Base-by-base conservation (phyloP, 2,329 filamentous ascomycete genomes). In the Pseudomassariella vexata region DNA sequence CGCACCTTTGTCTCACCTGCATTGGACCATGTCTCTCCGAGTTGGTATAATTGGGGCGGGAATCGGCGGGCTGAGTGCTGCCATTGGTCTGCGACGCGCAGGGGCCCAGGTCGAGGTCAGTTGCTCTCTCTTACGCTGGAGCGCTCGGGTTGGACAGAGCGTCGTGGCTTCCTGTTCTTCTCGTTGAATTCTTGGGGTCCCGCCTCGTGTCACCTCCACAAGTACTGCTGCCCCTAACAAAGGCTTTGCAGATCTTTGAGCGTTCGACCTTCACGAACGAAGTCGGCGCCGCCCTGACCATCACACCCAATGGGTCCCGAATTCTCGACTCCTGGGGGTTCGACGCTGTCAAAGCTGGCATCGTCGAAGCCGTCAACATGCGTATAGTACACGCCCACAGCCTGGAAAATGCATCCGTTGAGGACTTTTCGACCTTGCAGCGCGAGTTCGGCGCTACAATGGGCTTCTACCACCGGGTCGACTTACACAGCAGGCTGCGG, bases 191-290 rank as follows among this genome's bases (percentile, higher is more conserved):
- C n/a, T n/a, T n/a, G n/a, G n/a, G n/a, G n/a, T n/a, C n/a, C n/a
- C n/a, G n/a, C n/a, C n/a, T n/a, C n/a, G n/a, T n/a, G n/a, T n/a
- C n/a, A n/a, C n/a, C n/a, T n/a, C n/a, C n/a, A n/a, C n/a, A n/a
- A n/a, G n/a, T n/a, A n/a, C n/a, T n/a, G n/a, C n/a, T n/a, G n/a
- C n/a, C n/a, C n/a, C n/a, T n/a, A n/a, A n/a, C n/a, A n/a, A n/a
- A n/a, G n/a, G n/a, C n/a, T n/a, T n/a, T n/a, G n/a, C n/a, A 38
- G 36, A 38, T 64, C n/a, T 60, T 56, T 38, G 62, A 64, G 44
- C 47, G 51, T n/a, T 63, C 59, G 1, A 40, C 40, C 3, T 48
- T 60, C 34, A 50, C 52, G 28, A 52, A 56, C 33, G 60, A 62
- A 36, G 42, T 56, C 15, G 60, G 59, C 24, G 60, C 58, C 6